Base-by-base conservation (phyloP, 768 basidiomycete genomes). In the Psilocybe cubensis region DNA sequence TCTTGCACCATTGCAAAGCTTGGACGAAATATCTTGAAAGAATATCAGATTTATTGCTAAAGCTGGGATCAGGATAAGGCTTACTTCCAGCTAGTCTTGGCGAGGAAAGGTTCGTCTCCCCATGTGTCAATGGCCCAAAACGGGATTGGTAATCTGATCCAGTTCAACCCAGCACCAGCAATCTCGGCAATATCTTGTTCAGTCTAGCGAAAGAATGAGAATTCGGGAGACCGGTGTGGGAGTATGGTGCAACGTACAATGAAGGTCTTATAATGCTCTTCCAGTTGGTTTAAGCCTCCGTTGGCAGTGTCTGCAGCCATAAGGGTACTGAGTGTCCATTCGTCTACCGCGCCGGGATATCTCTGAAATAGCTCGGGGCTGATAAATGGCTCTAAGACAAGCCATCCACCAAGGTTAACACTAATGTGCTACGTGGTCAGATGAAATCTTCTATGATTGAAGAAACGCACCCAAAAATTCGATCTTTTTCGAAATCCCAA, bases 181-280 rank as follows among this genome's bases (percentile, higher is more conserved):
- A 97, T 96, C 68, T 88, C 79, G 33, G 94, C 94, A 59, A 96
- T 86, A 74, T 96, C 94, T 74, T 91, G 76, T 71, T 96, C 94
- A 48, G 94, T 95, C 91, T 94, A 59, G 17, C 29, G 46, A 33
- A 52, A 27, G 14, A 29, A 23, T 21, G 42, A 54, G 38, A 57
- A 11, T n/a, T n/a, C n/a, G n/a, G n/a, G n/a, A 0, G 46, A 9
- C 17, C 24, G 24, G 24, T 11, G 29, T 2, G 33, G 29, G 20
- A 25, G n/a, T 3, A 10, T 10, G 8, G 12, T 38, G 35, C 12
- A 14, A 77, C 88, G 69, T 67, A 91, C 88, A 62, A 95, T 86
- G 73, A 93, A 95, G 3, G 89, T 92, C 57, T 81, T 76, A 69
- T 94, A 95, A 72, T 95, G 92, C 29, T 85, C 72, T 65, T 87